Evolutionary conservation across 2,329 filamentous ascomycete species (phyloP).

Genomic region (Camptophora hylomeconis): DNA sequence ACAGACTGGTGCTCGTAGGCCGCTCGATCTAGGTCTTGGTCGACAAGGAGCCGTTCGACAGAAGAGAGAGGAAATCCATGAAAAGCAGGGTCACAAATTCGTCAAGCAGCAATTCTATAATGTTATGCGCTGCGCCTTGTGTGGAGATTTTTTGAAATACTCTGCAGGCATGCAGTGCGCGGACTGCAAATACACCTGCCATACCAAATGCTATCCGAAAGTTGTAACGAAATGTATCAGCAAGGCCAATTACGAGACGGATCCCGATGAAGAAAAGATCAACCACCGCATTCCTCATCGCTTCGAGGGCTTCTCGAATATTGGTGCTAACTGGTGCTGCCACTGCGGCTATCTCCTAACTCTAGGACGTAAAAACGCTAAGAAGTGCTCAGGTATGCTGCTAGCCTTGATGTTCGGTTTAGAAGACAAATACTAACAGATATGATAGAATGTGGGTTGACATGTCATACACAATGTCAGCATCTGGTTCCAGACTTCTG

Average conservation of each 20-base stretch:
- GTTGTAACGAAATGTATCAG: constrained; percentile 99
- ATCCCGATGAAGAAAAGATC: constrained; percentile 98
- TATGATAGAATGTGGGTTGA: constrained; percentile 81
- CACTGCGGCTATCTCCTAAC: constrained; percentile 95
- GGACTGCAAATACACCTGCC: constrained; percentile 98
- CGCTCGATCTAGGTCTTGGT: constrained; percentile 78
- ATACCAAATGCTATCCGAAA: constrained; percentile 91
- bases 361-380: constrained; percentile 86
- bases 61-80: constrained; percentile 93
- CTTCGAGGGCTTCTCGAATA: constrained; percentile 91
- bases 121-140: constrained; percentile 98
- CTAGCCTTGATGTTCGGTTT: constrained; percentile 13
- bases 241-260: constrained; percentile 96
- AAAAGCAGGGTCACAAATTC: constrained; percentile 99
- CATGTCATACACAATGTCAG: constrained; percentile 79
- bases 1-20: constrained; percentile 68
- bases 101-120: constrained; percentile 99
- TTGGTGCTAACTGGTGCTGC: constrained; percentile 98
- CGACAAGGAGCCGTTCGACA: constrained; percentile 94
- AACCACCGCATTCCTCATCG: constrained; percentile 98
- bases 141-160: constrained; percentile 96
- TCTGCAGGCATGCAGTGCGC: constrained; percentile 98
- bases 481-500: constrained; percentile 98
- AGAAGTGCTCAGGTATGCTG: too few species aligned
- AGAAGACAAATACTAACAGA: too few species aligned